These are phyloP conservation scores for Psilocybe cyanescens DNA, from an alignment of 768 basidiomycete genomes.

Conservation along the genomic window DNA sequence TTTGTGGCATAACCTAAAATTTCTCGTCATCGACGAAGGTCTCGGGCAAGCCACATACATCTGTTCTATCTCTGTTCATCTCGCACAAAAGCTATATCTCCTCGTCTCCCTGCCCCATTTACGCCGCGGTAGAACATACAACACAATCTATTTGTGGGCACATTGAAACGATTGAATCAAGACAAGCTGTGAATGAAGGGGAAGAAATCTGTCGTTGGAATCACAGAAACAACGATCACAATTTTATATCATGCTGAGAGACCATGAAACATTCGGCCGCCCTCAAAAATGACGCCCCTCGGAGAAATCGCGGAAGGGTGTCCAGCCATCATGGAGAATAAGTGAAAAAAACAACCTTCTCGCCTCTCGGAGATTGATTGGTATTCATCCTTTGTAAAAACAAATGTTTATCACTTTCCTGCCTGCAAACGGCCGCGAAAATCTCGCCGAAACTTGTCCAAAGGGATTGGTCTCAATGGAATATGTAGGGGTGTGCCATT, in stretches of 20 bases:
- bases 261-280: slow-evolving; percentile 1
- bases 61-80: slow-evolving; percentile 1
- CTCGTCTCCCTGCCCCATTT: slow-evolving; percentile 1
- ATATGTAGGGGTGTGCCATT: slow-evolving; percentile 1
- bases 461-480: slow-evolving; percentile 1
- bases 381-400: slow-evolving; percentile 7
- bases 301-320: slow-evolving; percentile 25
- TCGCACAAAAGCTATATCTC: not conserved
- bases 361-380: slow-evolving; percentile 22
- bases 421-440: slow-evolving; percentile 17
- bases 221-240: slow-evolving; percentile 1
- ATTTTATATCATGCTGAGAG: slow-evolving; percentile 9
- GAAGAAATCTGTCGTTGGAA: not conserved
- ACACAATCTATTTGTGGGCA: slow-evolving; percentile 4
- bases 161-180: not conserved
- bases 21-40: not conserved
- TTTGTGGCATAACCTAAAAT: slow-evolving; percentile 4
- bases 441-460: slow-evolving; percentile 23
- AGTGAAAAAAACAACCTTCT: slow-evolving; percentile 22
- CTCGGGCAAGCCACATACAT: not conserved
- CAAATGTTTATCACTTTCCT: not conserved
- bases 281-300: slow-evolving; percentile 2
- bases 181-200: not conserved
- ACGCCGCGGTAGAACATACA: slow-evolving; percentile 3
- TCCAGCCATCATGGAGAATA: slow-evolving; percentile 22